Evolutionary conservation across 495 filamentous ascomycete genomes (phyloP).

Genomic region (Aspergillus campestris): DNA sequence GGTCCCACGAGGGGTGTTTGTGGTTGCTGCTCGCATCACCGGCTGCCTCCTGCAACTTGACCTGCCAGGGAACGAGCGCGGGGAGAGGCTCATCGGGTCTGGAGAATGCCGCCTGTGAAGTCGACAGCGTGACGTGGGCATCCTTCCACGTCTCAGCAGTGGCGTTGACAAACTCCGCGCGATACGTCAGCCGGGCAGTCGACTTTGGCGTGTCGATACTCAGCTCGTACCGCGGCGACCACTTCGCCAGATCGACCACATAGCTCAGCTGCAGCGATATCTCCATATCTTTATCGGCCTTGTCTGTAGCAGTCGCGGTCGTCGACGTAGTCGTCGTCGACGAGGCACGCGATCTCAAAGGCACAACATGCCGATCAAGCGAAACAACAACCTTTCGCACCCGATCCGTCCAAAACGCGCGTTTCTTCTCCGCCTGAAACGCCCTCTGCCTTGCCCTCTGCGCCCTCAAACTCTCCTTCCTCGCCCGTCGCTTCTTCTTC

Average conservation of each 20-base stretch:
- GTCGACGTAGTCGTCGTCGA: slow-evolving; percentile 24
- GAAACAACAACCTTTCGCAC: slow-evolving; percentile 43
- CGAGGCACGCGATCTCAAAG: slow-evolving; percentile 49
- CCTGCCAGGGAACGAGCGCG: slow-evolving; percentile 49
- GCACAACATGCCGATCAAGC: slow-evolving; percentile 41
- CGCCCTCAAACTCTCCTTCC: slow-evolving; percentile 21
- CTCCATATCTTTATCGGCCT: slow-evolving; percentile 16
- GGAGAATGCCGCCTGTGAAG: slow-evolving; percentile 56
- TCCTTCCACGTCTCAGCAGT: slow-evolving; percentile 63
- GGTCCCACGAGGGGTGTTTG: slow-evolving; percentile 6
- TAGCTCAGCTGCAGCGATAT: slow-evolving; percentile 49
- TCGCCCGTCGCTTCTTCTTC: slow-evolving; percentile 1
- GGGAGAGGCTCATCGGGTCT: slow-evolving; percentile 53
- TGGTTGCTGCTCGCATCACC: background rate
- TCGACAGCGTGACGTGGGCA: slow-evolving; percentile 56
- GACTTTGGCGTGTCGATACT: slow-evolving; percentile 48
- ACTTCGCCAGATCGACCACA: slow-evolving; percentile 52
- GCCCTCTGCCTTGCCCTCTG: slow-evolving; percentile 26
- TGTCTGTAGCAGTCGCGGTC: background rate
- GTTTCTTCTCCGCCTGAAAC: slow-evolving; percentile 28
- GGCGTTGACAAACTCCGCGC: slow-evolving; percentile 54
- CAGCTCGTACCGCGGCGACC: slow-evolving; percentile 61
- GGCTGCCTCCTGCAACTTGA: slow-evolving; percentile 29
- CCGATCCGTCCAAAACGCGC: slow-evolving; percentile 48
- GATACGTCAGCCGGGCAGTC: slow-evolving; percentile 50